Conservation (phyloP, 176 grass and related monocot genomes). For the Aegilops umbellulata region DNA sequence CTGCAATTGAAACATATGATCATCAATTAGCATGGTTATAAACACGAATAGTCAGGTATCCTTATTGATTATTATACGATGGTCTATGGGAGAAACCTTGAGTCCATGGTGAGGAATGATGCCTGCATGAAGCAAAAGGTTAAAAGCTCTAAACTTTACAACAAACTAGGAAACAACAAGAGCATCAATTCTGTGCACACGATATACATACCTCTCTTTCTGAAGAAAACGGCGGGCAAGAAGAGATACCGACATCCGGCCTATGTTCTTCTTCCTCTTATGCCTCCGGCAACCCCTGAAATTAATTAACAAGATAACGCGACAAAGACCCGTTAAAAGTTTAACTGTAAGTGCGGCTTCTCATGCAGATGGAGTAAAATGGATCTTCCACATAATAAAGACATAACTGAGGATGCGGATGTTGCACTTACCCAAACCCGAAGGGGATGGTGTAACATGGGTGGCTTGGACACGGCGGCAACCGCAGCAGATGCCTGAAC, state of each 20-base stretch:
- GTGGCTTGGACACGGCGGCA: background rate
- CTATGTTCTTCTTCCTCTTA: slow-evolving; percentile 14
- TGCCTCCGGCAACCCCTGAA: background rate
- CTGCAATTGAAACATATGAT: slow-evolving; percentile 3
- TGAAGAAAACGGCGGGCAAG: slow-evolving; percentile 3
- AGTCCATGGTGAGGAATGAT: background rate
- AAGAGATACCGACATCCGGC: background rate
- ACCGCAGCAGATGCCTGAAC: background rate
- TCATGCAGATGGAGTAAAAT: background rate
- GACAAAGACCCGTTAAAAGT: background rate
- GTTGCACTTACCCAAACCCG: background rate
- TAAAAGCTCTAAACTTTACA: background rate
- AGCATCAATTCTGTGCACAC: background rate
- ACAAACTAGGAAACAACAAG: background rate
- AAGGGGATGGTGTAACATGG: background rate
- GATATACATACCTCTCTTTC: background rate
- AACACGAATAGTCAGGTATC: background rate
- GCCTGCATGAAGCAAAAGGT: background rate
- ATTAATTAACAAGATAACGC: background rate
- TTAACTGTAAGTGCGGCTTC: background rate
- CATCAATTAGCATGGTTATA: background rate
- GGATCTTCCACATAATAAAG: background rate
- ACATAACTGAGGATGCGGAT: background rate
- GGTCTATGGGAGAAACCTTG: slow-evolving; percentile 2
- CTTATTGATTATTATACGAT: background rate